phyloP scores from a whole-genome alignment of 495 filamentous ascomycete genomes.

The Cercophora scortea region DNA sequence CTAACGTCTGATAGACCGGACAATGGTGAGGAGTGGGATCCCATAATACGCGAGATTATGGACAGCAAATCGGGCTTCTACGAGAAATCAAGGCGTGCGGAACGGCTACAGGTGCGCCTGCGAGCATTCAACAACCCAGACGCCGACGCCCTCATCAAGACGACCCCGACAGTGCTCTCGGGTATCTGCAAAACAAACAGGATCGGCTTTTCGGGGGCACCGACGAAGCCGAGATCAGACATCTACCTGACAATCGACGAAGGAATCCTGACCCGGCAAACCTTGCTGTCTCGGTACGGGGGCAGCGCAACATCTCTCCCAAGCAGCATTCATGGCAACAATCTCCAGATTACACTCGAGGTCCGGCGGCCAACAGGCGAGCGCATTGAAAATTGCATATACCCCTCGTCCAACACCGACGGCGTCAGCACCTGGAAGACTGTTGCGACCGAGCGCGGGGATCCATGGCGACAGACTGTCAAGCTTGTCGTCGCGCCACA shows the following conservation, averaged over 20 bases:
- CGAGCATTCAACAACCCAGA: constrained; percentile 69
- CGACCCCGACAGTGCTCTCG: constrained; percentile 82
- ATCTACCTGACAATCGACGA: constrained; percentile 85
- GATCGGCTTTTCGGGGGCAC: constrained; percentile 92
- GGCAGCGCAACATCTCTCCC: constrained; percentile 66
- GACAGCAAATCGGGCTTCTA: constrained; percentile 66
- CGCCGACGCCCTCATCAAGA: constrained; percentile 68
- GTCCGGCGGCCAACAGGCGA: constrained; percentile 71
- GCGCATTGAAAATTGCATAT: constrained; percentile 79
- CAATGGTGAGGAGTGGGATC: constrained; percentile 64
- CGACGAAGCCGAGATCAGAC: constrained; percentile 78
- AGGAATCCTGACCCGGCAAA: constrained; percentile 65
- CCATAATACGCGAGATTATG: constrained; percentile 64
- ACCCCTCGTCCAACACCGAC: constrained; percentile 68
- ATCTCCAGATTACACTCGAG: constrained; percentile 84
- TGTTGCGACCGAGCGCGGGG: constrained; percentile 66
- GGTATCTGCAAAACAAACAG: constrained; percentile 70
- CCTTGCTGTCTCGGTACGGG: constrained; percentile 70
- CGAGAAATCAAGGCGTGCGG: constrained; percentile 59
- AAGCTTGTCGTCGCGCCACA: constrained; percentile 71
- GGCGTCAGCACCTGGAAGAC: constrained; percentile 81
- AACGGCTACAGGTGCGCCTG: constrained; percentile 67
- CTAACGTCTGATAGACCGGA: constrained; percentile 43
- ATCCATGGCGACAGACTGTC: constrained; percentile 81
- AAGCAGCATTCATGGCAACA: constrained; percentile 51